Conservation (phyloP, 805 yeast genomes). For the Teunomyces cretensis region DNA sequence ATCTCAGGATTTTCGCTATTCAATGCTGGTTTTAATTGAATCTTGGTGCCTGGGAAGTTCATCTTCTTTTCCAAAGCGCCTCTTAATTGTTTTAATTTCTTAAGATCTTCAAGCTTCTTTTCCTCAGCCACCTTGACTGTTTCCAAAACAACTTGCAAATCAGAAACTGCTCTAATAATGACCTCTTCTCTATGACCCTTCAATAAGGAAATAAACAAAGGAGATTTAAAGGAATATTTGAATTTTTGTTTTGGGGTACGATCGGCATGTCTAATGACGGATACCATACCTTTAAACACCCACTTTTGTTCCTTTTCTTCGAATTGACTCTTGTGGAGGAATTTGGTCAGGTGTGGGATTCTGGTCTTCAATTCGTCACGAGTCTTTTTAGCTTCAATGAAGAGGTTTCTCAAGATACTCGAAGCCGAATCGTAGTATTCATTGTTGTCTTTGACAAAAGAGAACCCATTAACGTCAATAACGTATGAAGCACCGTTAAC, state of each 20-base stretch:
- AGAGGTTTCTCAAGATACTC: slow-evolving; percentile 69
- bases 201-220: slow-evolving; percentile 77
- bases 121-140: slow-evolving; percentile 82
- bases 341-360: slow-evolving; percentile 33
- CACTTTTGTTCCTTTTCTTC: slow-evolving; percentile 83
- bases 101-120: slow-evolving; percentile 74
- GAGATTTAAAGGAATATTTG: slow-evolving; percentile 90
- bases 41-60: slow-evolving; percentile 92
- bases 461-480: slow-evolving; percentile 96
- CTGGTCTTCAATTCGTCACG: slow-evolving; percentile 40
- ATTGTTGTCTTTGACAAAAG: slow-evolving; percentile 90
- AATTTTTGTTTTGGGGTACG: slow-evolving; percentile 98
- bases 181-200: slow-evolving; percentile 97
- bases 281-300: slow-evolving; percentile 91
- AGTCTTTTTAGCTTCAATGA: slow-evolving; percentile 51
- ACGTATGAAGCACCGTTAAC: slow-evolving; percentile 88
- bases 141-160: slow-evolving; percentile 78
- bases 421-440: slow-evolving; percentile 86
- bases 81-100: slow-evolving; percentile 72
- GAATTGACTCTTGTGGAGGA: slow-evolving; percentile 36
- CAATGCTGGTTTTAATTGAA: slow-evolving; percentile 89
- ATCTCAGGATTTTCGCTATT: slow-evolving; percentile 56
- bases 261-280: slow-evolving; percentile 95
- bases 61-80: slow-evolving; percentile 86
- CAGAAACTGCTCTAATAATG: slow-evolving; percentile 86